Evolutionary conservation across 345 rosid genomes (phyloP), one percentile per base, ranked within the genome.

Genomic region (Hirschfeldia incana): DNA sequence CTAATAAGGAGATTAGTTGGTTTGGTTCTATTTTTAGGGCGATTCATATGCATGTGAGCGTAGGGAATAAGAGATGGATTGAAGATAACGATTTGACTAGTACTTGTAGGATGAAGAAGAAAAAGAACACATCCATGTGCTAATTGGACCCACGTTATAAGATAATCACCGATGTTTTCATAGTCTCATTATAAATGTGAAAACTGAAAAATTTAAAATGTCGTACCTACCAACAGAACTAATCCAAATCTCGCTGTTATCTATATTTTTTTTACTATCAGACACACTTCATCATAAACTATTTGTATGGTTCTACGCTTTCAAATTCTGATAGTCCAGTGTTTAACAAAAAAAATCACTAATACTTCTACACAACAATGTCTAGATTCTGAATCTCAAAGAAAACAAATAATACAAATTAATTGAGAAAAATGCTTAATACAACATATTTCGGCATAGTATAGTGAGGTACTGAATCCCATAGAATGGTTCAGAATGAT

Each of bases 31-130:
- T 37, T 60, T 5, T 53, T 53, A 53, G 59, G 16, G 71, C 37
- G 42, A 64, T 63, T 39, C 53, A 44, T 42, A 37, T 2, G 10
- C 10, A 8, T 8, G 4, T 34, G 21, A 34, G 37, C 6, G 6
- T 76, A 76, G 33, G 3, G 46, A 8, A 39, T 39, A 39, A 12
- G 46, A 39, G 3, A 39, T 39, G 76, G 62, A 30, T 65, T 1
- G 65, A 65, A 13, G 71, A 64, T 61, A 53, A 33, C 32, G 28
- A 65, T 69, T 80, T 80, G 83, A 80, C 7, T 34, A 21, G 37
- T 34, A 34, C 37, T 34, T 34, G 6, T 34, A 49, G 53, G 29
- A 27, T 46, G 70, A 65, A 77, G 21, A 11, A 62, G 70, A 62
- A 78, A 59, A 64, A 51, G 26, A 70, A 63, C 65, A 71, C 76